Evolutionary conservation across 1,284 basidiomycete species (phyloP), one percentile per base, ranked within the genome.

Genomic region (Ceratobasidium sp.): DNA sequence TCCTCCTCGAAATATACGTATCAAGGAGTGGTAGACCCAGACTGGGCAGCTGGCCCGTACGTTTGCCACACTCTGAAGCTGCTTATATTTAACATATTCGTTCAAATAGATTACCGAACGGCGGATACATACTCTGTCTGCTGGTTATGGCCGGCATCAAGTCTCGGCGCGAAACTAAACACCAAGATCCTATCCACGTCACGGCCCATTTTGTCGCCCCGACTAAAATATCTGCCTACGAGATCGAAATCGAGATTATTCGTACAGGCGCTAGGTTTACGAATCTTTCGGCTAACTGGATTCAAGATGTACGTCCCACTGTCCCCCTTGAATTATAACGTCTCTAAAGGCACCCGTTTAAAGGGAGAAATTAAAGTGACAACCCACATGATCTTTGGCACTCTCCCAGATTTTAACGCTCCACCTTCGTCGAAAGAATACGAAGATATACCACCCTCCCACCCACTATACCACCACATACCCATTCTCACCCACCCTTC

Each of bases 81-180:
- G 28, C 68, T 10, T 28, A 39, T 53, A 33, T 55, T 42, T 23
- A 13, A 33, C 39, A n/a, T 20, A 15, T 20, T 46, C 18, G n/a
- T n/a, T 28, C 3, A 23, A 49, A n/a, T n/a, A 77, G 73, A 6
- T 33, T 67, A 5, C 77, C 79, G 3, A 12, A 55, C 39, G 58
- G 78, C 92, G 91, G 91, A 28, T 92, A 91, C 81, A 84, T 89
- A n/a, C 84, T 92, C n/a, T 89, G 88, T 0, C 83, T 90, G 46
- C 83, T 90, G 23, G 78, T 92, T 0, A 86, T 91, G 49, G 88
- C 91, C 15, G 89, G 88, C 75, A 86, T 89, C 9, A 84, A 87
- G 77, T 83, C 88, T 71, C 91, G 92, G 82, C 83, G 86, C 1
- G 72, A 78, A 5, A 87, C 88, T 2, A 42, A 81, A 15, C 90